Percentiles rank a stretch among this genome's conserved stretches.
Conservation (phyloP, 768 basidiomycete genomes). For the Lanmaoa rubissima region DNA sequence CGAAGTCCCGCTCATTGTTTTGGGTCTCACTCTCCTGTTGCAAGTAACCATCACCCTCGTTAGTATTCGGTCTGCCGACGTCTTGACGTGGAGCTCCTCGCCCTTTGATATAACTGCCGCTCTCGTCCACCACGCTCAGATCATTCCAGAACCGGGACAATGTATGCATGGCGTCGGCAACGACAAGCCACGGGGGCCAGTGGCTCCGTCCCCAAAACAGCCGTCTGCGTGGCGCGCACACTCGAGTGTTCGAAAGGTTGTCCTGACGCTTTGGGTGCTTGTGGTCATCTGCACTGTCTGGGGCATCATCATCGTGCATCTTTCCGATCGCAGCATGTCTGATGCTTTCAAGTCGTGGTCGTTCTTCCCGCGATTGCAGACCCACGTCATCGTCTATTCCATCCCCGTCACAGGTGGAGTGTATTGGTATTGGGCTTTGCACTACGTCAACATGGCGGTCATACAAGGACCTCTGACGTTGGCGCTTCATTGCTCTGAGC, state of each 20-base stretch:
- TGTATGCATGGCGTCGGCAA: constrained; percentile 29
- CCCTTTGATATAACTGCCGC: constrained; percentile 32
- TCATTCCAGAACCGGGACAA: constrained; percentile 15
- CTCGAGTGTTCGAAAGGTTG: constrained; percentile 21
- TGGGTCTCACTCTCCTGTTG: constrained; percentile 24
- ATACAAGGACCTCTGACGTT: constrained; percentile 32
- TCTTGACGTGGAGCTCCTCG: constrained; percentile 35
- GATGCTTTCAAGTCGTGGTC: constrained; percentile 19
- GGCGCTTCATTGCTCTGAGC: constrained; percentile 28
- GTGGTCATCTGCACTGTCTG: constrained; percentile 20
- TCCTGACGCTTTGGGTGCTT: constrained; percentile 24
- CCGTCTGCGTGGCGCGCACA: constrained; percentile 31
- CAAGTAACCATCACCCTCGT: constrained; percentile 27
- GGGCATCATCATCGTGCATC: constrained; percentile 15
- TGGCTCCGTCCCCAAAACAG: constrained; percentile 14
- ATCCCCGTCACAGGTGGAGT: constrained; percentile 20
- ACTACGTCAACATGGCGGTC: constrained; percentile 24
- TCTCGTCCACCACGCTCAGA: constrained; percentile 26
- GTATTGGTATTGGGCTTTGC: constrained; percentile 25
- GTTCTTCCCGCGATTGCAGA: constrained; percentile 24
- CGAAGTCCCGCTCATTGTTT: constrained; percentile 27
- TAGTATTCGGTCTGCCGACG: constrained; percentile 20
- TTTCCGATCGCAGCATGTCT: constrained; percentile 7
- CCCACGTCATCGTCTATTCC: constrained; percentile 21
- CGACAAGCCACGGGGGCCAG: constrained; percentile 6